Conservation (phyloP, 2,329 filamentous ascomycete species). For the Fusarium subglutinans region DNA sequence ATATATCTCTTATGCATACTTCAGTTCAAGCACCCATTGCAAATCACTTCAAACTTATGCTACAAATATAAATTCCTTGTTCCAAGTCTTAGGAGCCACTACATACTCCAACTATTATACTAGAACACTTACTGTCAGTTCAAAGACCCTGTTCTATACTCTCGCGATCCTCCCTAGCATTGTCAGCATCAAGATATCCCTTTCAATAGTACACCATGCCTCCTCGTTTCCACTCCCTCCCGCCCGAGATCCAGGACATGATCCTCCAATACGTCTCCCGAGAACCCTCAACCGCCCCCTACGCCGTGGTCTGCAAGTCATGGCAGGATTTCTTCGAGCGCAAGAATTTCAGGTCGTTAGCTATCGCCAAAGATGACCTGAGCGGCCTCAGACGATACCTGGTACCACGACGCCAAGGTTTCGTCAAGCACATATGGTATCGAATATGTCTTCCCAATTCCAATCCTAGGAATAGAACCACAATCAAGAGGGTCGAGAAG, state of each 20-base stretch:
- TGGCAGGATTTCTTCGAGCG: slow-evolving; percentile 14
- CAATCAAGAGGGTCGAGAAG: too few species aligned
- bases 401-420: too few species aligned
- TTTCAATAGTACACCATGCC: background rate
- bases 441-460: background rate
- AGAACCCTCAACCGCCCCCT: accelerated
- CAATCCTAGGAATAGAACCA: too few species aligned
- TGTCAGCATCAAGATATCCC: background rate
- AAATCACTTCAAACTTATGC: background rate
- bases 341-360: background rate
- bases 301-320: background rate
- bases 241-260: background rate
- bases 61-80: background rate
- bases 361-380: background rate
- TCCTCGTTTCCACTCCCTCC: background rate
- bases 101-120: background rate
- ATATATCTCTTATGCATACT: too few species aligned
- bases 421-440: slow-evolving; percentile 16
- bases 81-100: background rate
- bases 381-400: too few species aligned
- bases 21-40: background rate
- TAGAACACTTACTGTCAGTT: background rate
- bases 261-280: background rate
- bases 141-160: background rate
- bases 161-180: background rate